These are phyloP conservation scores for Leucogyrophana mollusca DNA, from an alignment of 768 basidiomycete species.

Conservation along the genomic window DNA sequence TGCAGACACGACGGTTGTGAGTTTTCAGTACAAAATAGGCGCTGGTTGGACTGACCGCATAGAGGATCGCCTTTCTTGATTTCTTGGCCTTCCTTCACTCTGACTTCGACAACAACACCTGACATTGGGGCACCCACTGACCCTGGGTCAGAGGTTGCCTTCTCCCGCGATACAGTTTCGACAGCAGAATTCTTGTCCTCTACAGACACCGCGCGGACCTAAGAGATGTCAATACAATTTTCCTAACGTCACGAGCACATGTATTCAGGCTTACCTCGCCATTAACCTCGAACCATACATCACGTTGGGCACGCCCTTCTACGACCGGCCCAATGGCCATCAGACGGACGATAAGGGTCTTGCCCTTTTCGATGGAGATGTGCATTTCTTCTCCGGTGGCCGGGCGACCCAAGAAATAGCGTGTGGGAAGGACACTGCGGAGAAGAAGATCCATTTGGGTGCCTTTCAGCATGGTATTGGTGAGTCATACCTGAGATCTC, in stretches of 20 bases:
- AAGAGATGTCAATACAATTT: constrained; percentile 15
- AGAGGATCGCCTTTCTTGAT: constrained; percentile 98
- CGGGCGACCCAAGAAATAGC: constrained; percentile 95
- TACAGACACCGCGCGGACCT: constrained; percentile 93
- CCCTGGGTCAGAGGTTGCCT: constrained; percentile 89
- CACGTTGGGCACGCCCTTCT: constrained; percentile 87
- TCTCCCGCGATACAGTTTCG: constrained; percentile 92
- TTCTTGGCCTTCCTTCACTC: constrained; percentile 96
- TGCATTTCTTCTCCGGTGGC: constrained; percentile 94
- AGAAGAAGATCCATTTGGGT: constrained; percentile 13
- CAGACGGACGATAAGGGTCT: constrained; percentile 93
- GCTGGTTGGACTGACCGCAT: constrained; percentile 58
- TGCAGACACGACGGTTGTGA: constrained; percentile 27
- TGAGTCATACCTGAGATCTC: constrained; percentile 76
- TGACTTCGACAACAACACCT: constrained; percentile 96
- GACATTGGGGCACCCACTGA: constrained; percentile 98
- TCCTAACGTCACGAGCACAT: constrained; percentile 10
- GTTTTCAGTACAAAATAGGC: constrained; percentile 16
- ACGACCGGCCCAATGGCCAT: constrained; percentile 95
- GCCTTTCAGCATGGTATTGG: constrained; percentile 3
- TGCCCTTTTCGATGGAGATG: constrained; percentile 93
- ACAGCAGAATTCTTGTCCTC: constrained; percentile 98
- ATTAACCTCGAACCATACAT: constrained; percentile 98
- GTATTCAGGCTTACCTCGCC: constrained; percentile 64
- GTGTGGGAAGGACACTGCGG: constrained; percentile 88